A percentile compares a stretch with the other conserved stretches of the same genome.
Conservation (phyloP, 1,284 basidiomycete genomes). For the Ustilago tritici region DNA sequence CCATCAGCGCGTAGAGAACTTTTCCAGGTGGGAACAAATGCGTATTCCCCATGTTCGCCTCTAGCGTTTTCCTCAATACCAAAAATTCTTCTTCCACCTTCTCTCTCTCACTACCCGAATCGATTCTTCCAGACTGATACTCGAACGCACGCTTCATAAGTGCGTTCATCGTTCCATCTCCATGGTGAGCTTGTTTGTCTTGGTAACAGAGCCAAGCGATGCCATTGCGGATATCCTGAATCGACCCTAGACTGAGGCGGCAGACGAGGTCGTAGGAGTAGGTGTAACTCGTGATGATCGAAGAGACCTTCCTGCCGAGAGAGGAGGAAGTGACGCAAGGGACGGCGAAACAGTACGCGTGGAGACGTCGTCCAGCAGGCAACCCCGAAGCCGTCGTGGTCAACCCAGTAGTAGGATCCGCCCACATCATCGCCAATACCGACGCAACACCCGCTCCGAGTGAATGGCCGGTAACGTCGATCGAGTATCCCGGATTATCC, state of each 20-base stretch:
- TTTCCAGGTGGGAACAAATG: constrained; percentile 83
- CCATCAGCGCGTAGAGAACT: constrained; percentile 81
- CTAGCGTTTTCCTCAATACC: constrained; percentile 81
- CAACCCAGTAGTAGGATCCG: constrained; percentile 72
- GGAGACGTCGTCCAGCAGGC: constrained; percentile 77
- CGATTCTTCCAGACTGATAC: constrained; percentile 47
- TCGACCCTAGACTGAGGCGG: constrained; percentile 80
- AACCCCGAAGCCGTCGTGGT: constrained; percentile 71
- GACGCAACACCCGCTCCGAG: constrained; percentile 86
- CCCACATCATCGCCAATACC: constrained; percentile 85
- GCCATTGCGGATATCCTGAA: constrained; percentile 81
- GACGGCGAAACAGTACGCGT: constrained; percentile 83
- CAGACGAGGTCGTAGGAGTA: constrained; percentile 85
- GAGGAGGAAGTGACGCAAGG: constrained; percentile 77
- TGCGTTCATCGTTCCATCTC: constrained; percentile 39
- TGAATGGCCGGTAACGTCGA: constrained; percentile 78
- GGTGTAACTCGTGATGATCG: constrained; percentile 80
- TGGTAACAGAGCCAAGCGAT: constrained; percentile 82
- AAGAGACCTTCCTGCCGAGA: constrained; percentile 74
- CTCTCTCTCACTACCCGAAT: neutral
- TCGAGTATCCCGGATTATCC: constrained; percentile 77
- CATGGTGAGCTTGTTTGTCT: constrained; percentile 68
- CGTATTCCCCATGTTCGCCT: constrained; percentile 83
- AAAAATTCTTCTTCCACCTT: constrained; percentile 69
- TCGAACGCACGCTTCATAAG: constrained; percentile 56